Conservation (phyloP, 306 rosid species). For the Quercus variabilis region DNA sequence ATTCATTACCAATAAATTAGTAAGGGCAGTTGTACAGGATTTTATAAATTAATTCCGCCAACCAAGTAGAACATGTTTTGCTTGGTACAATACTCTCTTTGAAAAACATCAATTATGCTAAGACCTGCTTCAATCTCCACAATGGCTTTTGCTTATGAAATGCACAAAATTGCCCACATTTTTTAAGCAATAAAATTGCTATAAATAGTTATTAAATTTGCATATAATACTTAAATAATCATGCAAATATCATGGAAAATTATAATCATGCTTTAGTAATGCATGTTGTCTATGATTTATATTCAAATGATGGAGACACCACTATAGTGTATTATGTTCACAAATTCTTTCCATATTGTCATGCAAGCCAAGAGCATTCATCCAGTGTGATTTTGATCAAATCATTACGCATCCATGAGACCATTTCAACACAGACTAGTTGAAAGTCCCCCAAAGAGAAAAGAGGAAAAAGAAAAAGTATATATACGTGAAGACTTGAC, state of each 20-base stretch:
- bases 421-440: not conserved
- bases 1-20: not conserved
- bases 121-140: not conserved
- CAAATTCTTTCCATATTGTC: not conserved
- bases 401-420: not conserved
- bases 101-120: not conserved
- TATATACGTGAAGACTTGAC: not conserved
- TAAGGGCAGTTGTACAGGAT: not conserved
- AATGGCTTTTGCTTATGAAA: not conserved
- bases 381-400: not conserved
- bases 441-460: not conserved
- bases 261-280: not conserved
- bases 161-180: not conserved
- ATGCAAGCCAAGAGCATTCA: not conserved
- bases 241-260: not conserved
- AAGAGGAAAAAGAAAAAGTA: not conserved
- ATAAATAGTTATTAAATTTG: not conserved
- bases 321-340: not conserved
- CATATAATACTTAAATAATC: not conserved
- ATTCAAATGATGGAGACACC: not conserved
- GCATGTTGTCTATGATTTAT: too few relatives aligned
- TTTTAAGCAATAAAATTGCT: not conserved
- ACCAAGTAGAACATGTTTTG: not conserved
- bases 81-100: constrained; percentile 5
- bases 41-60: constrained; percentile 1